These are phyloP conservation scores for Fusarium verrucosum DNA, from an alignment of 2,329 filamentous ascomycete species.

Conservation along the genomic window DNA sequence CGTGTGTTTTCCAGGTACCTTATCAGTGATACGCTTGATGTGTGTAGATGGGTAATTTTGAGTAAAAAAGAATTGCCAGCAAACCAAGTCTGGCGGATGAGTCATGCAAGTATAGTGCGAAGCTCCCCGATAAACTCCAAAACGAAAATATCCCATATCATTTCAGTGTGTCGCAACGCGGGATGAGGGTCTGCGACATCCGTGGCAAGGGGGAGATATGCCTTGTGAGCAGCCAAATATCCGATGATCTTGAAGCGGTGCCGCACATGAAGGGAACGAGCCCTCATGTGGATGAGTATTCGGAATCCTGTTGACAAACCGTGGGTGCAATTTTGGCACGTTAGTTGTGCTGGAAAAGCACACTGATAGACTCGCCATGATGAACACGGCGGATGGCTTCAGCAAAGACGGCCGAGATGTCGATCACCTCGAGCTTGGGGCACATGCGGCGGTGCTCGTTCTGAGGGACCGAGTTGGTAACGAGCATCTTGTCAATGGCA, in stretches of 20 bases:
- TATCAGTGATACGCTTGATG: slow-evolving; percentile 29
- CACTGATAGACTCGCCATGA: slow-evolving; percentile 97
- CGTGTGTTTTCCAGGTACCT: slow-evolving; percentile 33
- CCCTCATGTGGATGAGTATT: slow-evolving; percentile 19
- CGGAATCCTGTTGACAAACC: slow-evolving; percentile 25
- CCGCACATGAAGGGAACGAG: slow-evolving; percentile 7
- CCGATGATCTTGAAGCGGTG: slow-evolving; percentile 13
- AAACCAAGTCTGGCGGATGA: slow-evolving; percentile 36
- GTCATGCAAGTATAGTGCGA: slow-evolving; percentile 39
- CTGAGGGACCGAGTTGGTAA: slow-evolving; percentile 95
- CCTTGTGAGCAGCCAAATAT: slow-evolving; percentile 5
- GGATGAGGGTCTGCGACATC: slow-evolving; percentile 23
- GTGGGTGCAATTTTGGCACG: slow-evolving; percentile 4
- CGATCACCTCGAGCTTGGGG: slow-evolving; percentile 89
- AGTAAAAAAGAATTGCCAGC: slow-evolving; percentile 31
- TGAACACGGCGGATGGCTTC: slow-evolving; percentile 96
- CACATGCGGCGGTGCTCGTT: slow-evolving; percentile 80
- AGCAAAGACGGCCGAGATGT: slow-evolving; percentile 88
- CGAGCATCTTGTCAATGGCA: slow-evolving; percentile 89
- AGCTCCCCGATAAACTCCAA: slow-evolving; percentile 43
- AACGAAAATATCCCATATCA: slow-evolving; percentile 35
- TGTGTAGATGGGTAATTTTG: slow-evolving; percentile 25
- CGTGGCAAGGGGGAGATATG: slow-evolving; percentile 3
- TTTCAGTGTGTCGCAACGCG: slow-evolving; percentile 24
- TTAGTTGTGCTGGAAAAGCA: slow-evolving; percentile 71